Evolutionary conservation across 768 basidiomycete genomes (phyloP), one percentile per base, ranked within the genome.

Genomic region (Amanita jacksonii): DNA sequence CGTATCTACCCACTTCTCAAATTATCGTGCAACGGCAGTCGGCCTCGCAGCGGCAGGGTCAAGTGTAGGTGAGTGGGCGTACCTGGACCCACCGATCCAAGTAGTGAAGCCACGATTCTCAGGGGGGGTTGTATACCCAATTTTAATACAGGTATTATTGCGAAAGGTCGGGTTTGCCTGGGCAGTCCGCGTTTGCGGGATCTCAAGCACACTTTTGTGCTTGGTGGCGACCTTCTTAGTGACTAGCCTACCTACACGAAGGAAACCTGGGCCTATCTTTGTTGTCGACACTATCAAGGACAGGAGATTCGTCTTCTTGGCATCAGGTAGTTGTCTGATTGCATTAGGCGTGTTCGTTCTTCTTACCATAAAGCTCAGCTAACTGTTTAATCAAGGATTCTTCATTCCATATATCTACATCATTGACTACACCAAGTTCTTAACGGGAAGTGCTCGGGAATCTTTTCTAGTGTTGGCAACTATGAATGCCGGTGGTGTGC

Each of bases 351-450:
- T 34, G 74, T 18, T 47, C 22, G 13, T 40, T 15, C 9, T n/a
- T 8, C 30, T 33, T 8, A 12, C 33, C n/a, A 19, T 20, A 6
- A 8, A 47, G 16, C 43, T 34, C 31, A 36, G 27, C 33, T 18
- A 16, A 8, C n/a, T n/a, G 2, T n/a, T 35, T 31, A 24, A 5
- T 16, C n/a, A 40, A 51, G 83, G 81, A 20, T 61, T 84, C 3
- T 85, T 82, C 60, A 78, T 76, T 18, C 83, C 83, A 5, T 79
- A 74, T 57, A 80, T 83, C 55, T 86, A 77, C 62, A 75, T 86
- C 42, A 72, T 75, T 16, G 69, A 73, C 39, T 83, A 77, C 57
- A 64, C 79, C 15, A 62, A 65, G 43, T 68, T 67, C 33, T 59
- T 70, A 45, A 59, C 55, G 37, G 59, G 74, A 30, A 48, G 68